Evolutionary conservation across 768 basidiomycete species (phyloP), one percentile per base, ranked within the genome.

Genomic region (Suillus discolor): DNA sequence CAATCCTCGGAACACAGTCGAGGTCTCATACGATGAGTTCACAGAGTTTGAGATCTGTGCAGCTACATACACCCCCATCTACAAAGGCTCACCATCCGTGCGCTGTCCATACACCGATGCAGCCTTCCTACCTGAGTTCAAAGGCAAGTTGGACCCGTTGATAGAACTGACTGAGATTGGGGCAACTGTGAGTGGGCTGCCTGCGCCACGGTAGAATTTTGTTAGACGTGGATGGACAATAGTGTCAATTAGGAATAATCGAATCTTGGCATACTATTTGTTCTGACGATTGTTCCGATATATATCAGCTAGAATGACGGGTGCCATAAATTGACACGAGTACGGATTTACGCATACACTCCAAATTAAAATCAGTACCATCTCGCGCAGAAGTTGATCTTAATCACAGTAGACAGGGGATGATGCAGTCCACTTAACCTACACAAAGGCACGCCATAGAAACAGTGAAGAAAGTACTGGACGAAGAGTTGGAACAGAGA

Each of bases 1-100:
- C 66, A 98, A 97, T 81, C 97, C 97, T 4, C 86, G 94, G 45
- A 94, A 99, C 74, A 88, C 94, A 1, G 85, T 97, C 70, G 96
- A 98, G 73, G 90, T 97, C 67, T 83, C 91, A 25, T 99, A 97
- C 72, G 97, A 99, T 79, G 92, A 97, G 72, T 93, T 92, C 74
- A 94, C 92, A 20, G 87, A 93, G 63, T 99, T 99, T 78, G 94
- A 96, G 67, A 88, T 99, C 68, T 99, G 97, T 76, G 94, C 91
- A 13, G 95, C 89, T 45, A 91, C 88, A 69, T 93, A 89, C 73
- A 92, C 92, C 28, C 95, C 96, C 53, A 98, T 99, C 74, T 97
- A 96, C 85, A 91, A 91, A 77, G 95, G 96, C 38, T 91, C 93
- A 55, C 87, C 91, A 3, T 83, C 86, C 1, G 90, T 95, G 38